phyloP scores from a whole-genome alignment of 192 early-diverging fungal genomes.

The Coemansia sp. region DNA sequence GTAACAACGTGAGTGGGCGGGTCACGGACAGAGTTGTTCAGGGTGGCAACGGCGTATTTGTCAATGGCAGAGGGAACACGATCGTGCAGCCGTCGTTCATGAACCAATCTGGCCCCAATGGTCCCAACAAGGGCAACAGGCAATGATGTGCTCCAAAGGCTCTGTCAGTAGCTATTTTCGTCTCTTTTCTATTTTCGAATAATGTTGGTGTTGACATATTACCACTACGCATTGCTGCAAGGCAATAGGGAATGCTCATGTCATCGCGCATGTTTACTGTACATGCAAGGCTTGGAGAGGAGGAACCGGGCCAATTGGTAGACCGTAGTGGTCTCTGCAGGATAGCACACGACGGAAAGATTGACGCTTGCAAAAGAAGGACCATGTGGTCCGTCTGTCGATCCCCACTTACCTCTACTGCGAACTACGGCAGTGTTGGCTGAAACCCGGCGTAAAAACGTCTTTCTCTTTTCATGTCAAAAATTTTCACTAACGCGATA shows the following conservation, averaged over 20 bases:
- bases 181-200: constrained; percentile 2
- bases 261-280: constrained; percentile 2
- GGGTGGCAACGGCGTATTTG: constrained; percentile 24
- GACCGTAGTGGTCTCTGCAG: background rate
- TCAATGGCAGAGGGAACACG: constrained; percentile 42
- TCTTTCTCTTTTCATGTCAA: background rate
- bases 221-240: background rate
- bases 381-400: background rate
- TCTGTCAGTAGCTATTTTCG: background rate
- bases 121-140: background rate
- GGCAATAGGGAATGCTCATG: background rate
- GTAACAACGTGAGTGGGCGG: constrained; percentile 35
- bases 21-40: constrained; percentile 17
- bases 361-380: background rate
- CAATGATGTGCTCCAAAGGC: background rate
- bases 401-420: background rate
- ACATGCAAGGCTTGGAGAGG: background rate
- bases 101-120: background rate
- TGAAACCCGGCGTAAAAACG: background rate
- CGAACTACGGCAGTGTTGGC: background rate
- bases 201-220: background rate
- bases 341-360: background rate
- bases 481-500: background rate
- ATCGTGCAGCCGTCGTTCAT: background rate
- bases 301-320: background rate